Percentiles rank a stretch among this genome's conserved stretches.
These are phyloP conservation scores for Batrachochytrium dendrobatidis DNA, from an alignment of 371 early-diverging fungal species.

Conservation along the genomic window DNA sequence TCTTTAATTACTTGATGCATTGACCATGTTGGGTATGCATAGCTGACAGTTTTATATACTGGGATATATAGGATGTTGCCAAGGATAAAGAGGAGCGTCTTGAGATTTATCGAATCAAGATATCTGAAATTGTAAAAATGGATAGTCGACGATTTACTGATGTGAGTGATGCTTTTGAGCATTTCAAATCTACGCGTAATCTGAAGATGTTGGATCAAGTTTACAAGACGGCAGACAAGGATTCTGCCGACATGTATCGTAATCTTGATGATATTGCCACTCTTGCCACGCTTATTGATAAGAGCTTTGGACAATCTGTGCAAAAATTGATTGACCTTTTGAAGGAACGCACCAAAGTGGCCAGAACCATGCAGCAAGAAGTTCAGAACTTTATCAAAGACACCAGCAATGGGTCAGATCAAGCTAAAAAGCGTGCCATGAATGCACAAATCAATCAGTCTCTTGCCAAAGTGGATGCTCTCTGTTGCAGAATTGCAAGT, in stretches of 20 bases:
- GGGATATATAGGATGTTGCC: slow-evolving; percentile 10
- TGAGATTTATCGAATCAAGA: slow-evolving; percentile 5
- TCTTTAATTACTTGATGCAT: too few relatives aligned
- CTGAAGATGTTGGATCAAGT: slow-evolving; percentile 2
- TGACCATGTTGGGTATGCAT: too few relatives aligned
- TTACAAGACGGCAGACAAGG: not conserved
- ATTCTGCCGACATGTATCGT: not conserved
- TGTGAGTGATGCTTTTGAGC: slow-evolving; percentile 8
- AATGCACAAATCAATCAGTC: not conserved
- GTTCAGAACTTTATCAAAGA: slow-evolving; percentile 3
- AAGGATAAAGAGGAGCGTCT: slow-evolving; percentile 8
- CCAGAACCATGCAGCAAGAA: slow-evolving; percentile 10
- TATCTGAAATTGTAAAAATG: not conserved
- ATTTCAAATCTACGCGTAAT: slow-evolving; percentile 7
- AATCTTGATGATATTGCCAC: not conserved
- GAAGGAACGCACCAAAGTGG: slow-evolving; percentile 2
- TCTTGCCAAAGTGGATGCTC: slow-evolving; percentile 5
- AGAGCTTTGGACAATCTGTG: not conserved
- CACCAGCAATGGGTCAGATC: not conserved
- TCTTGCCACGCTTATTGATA: not conserved
- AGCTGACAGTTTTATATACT: too few relatives aligned
- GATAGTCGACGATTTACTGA: slow-evolving; percentile 8
- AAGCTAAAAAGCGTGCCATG: slow-evolving; percentile 4
- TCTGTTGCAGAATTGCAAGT: not conserved
- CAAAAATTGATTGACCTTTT: not conserved